These are phyloP conservation scores for Candida orba DNA, from an alignment of 805 yeast genomes.

Conservation along the genomic window DNA sequence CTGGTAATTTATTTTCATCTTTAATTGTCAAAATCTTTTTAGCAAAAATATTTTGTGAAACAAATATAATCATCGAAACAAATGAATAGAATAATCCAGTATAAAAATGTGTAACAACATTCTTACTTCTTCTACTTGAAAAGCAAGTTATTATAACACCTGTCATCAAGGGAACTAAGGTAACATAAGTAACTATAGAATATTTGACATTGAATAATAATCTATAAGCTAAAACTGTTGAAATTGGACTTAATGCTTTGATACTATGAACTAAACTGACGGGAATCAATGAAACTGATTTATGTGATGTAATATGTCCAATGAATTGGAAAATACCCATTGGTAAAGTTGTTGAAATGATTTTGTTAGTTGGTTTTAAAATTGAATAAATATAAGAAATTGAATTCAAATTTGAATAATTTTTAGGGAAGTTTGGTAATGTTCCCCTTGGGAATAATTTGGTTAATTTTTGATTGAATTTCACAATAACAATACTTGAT, in stretches of 20 bases:
- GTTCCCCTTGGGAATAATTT: constrained; percentile 42
- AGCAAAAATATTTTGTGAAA: constrained; percentile 75
- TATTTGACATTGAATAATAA: constrained; percentile 52
- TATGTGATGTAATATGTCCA: constrained; percentile 88
- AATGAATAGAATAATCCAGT: constrained; percentile 33
- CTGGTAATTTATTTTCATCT: constrained; percentile 13
- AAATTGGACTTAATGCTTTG: constrained; percentile 84
- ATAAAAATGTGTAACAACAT: constrained; percentile 12
- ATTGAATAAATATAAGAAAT: constrained; percentile 30
- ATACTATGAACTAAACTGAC: constrained; percentile 94
- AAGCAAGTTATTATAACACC: constrained; percentile 85
- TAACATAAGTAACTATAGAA: constrained; percentile 59
- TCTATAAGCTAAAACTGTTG: constrained; percentile 77
- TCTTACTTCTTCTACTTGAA: constrained; percentile 26
- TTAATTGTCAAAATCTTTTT: constrained; percentile 57
- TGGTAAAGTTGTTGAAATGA: constrained; percentile 69
- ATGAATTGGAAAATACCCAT: constrained; percentile 92
- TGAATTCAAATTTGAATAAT: constrained; percentile 12
- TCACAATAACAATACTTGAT: constrained; percentile 32
- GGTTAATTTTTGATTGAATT: constrained; percentile 25
- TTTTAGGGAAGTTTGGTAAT: constrained; percentile 34
- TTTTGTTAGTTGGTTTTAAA: constrained; percentile 44
- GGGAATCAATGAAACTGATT: constrained; percentile 86
- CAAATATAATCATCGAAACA: constrained; percentile 51
- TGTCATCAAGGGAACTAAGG: constrained; percentile 67